Conservation (phyloP, 768 basidiomycete genomes). For the Boletus sp. region DNA sequence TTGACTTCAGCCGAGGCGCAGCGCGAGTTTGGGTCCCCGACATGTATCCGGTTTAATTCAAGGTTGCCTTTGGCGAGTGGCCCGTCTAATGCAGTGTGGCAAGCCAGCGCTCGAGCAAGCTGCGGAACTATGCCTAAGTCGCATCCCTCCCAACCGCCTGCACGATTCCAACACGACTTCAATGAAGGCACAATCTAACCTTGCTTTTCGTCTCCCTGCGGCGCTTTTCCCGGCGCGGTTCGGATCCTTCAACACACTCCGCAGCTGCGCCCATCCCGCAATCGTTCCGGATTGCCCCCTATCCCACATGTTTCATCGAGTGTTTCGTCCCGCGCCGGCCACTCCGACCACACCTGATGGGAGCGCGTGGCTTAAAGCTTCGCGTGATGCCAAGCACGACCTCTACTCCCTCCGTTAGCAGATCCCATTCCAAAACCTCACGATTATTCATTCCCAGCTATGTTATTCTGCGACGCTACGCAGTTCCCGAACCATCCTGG, state of each 20-base stretch:
- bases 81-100: no score
- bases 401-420: no score
- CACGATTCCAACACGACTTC: not conserved
- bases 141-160: not conserved
- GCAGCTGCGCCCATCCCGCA: not conserved
- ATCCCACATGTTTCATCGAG: not conserved
- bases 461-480: no score
- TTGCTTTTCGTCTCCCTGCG: not conserved
- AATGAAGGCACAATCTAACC: not conserved
- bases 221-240: not conserved
- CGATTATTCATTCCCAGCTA: no score
- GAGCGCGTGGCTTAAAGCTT: no score
- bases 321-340: no score
- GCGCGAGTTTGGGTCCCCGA: not conserved
- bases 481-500: no score
- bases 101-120: no score
- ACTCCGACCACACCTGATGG: no score
- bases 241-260: not conserved
- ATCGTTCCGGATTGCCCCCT: not conserved
- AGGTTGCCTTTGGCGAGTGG: not conserved
- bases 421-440: no score
- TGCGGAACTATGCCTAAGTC: no score
- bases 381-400: no score
- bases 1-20: not conserved
- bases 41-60: not conserved